Base-by-base conservation (phyloP, 2,329 filamentous ascomycete genomes). In the Trematosphaeria pertusa region DNA sequence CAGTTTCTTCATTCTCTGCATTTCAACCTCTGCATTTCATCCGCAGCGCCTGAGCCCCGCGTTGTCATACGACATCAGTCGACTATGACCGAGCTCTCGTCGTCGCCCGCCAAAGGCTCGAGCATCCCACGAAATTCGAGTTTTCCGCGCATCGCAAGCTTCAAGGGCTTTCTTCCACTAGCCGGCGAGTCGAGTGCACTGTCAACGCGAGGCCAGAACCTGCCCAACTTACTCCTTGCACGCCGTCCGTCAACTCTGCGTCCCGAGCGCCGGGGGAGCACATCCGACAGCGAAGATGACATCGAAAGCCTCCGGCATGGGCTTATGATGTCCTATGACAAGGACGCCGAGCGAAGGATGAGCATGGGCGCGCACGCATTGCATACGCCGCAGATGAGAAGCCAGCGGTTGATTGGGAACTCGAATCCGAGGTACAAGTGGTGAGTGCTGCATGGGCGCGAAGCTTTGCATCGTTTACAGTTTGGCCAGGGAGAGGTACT, bases 361-460 rank as follows among this genome's bases (percentile, higher is more conserved):
- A 79, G 76, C 51, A 56, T 69, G 42, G 76, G 70, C 12, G 75
- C 74, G 1, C 60, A 62, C 32, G 64, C 75, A 5, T 61, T 80
- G 36, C 74, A 77, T 57, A 78, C 76, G 31, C 85, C 87, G 2
- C 84, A 89, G 69, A 87, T 91, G 81, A 81, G 89, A 52, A 91
- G 87, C 65, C 88, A 91, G 82, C 83, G 90, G 43, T 79, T 97
- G 61, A 96, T 97, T 69, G 93, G 93, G 32, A 89, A 89, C 61
- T 90, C 84, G 57, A 97, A 94, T 69, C 89, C 90, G 14, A 78
- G 89, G 50, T 96, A 96, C 73, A 82, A 82, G 53, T 97, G 91
- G 87, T 77, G 59, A 31, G 57, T 50, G 34, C n/a, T 31, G 34
- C 22, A 6, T 19, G 35, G 15, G 7, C 11, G 22, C 7, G 24